These are phyloP conservation scores for Antitrichia curtipendula DNA, from an alignment of 225 moss, liverwort and hornwort genomes.

Conservation along the genomic window DNA sequence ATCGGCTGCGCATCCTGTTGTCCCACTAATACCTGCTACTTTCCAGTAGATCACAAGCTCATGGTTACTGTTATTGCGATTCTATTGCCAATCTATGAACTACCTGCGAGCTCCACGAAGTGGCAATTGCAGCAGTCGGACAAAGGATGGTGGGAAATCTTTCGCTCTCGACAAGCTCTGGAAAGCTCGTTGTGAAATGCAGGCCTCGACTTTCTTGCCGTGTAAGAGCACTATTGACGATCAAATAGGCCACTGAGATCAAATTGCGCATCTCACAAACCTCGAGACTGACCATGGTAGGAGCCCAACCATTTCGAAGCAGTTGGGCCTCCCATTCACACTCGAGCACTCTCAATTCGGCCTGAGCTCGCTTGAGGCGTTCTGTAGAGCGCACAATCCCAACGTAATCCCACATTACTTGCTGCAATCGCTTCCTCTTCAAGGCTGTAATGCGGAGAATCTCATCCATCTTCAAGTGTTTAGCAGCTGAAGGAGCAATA, in stretches of 20 bases:
- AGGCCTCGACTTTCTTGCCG: constrained; percentile 97
- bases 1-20: not conserved
- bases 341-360: constrained; percentile 53
- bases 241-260: constrained; percentile 78
- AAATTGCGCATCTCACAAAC: constrained; percentile 99
- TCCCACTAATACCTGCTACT: not conserved
- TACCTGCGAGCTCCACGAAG: constrained; percentile 83
- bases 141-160: constrained; percentile 78
- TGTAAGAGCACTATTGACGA: constrained; percentile 81
- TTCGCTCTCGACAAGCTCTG: constrained; percentile 90
- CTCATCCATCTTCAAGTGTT: constrained; percentile 25
- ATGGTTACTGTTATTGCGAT: constrained; percentile 20
- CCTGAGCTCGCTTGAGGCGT: constrained; percentile 65
- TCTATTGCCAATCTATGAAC: constrained; percentile 64
- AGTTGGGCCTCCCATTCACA: constrained; percentile 89
- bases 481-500: constrained; percentile 24
- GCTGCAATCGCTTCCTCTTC: constrained; percentile 78
- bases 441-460: constrained; percentile 46
- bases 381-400: constrained; percentile 99
- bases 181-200: constrained; percentile 94
- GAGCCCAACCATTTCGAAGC: constrained; percentile 72
- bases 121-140: constrained; percentile 52
- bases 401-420: constrained; percentile 96
- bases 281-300: constrained; percentile 74
- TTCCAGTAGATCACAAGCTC: not conserved